Conservation (phyloP, 2,329 filamentous ascomycete species). For the Blastomyces gilchristii region DNA sequence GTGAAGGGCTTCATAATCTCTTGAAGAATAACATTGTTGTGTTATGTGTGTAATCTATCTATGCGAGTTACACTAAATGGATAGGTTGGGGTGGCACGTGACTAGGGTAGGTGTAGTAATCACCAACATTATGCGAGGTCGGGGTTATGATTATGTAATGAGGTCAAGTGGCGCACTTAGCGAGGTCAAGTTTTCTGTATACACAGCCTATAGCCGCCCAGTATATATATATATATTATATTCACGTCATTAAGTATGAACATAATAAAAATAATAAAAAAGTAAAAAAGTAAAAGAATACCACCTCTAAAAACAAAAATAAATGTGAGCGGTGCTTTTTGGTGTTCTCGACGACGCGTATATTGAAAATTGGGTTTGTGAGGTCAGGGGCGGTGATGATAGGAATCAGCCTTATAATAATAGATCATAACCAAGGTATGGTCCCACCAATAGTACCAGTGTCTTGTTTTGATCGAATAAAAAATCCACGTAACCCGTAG, state of each 20-base stretch:
- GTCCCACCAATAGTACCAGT: neutral
- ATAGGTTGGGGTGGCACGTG: too few species aligned
- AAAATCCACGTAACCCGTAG: neutral
- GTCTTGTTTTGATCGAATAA: neutral
- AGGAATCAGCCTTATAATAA: neutral
- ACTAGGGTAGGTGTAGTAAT: too few species aligned
- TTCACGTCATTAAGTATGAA: neutral
- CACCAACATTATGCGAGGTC: too few species aligned
- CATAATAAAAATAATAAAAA: neutral
- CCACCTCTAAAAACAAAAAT: neutral
- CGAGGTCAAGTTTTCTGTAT: too few species aligned
- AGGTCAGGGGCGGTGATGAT: neutral
- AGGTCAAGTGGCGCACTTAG: too few species aligned
- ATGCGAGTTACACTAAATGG: too few species aligned
- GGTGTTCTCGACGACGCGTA: neutral
- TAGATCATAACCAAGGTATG: neutral
- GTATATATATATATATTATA: neutral
- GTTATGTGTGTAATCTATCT: too few species aligned
- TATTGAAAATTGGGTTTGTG: neutral
- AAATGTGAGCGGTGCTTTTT: neutral
- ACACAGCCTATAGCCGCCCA: constrained; percentile 5
- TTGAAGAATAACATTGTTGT: too few species aligned
- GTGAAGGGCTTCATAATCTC: too few species aligned
- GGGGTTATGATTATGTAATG: too few species aligned
- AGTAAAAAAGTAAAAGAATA: neutral